phyloP scores from a whole-genome alignment of 495 filamentous ascomycete species.

The Talaromyces thailandensis region DNA sequence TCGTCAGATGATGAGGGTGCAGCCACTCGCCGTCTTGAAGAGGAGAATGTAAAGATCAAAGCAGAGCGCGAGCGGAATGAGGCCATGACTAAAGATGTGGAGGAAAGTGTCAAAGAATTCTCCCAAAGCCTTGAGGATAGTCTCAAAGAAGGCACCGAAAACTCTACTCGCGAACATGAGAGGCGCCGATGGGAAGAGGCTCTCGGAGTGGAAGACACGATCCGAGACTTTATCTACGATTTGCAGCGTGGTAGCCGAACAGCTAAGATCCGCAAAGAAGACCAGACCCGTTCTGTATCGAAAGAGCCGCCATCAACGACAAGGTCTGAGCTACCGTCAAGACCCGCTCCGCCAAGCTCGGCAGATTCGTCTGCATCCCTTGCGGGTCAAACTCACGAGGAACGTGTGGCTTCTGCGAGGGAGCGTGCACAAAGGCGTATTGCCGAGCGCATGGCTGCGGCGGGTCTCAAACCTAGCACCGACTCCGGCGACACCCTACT shows the following conservation, averaged over 20 bases:
- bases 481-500: conserved; percentile 65
- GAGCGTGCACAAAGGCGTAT: conserved; percentile 95
- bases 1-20: conserved; percentile 63
- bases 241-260: conserved; percentile 76
- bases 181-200: conserved; percentile 92
- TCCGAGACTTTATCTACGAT: conserved; percentile 96
- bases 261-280: conserved; percentile 66
- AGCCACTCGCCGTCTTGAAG: conserved; percentile 71
- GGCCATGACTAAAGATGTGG: conserved; percentile 90
- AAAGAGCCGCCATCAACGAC: conserved; percentile 6
- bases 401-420: conserved; percentile 90
- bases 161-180: conserved; percentile 72
- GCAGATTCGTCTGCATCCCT: conserved; percentile 31
- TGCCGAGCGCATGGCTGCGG: conserved; percentile 91
- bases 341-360: conserved; percentile 32
- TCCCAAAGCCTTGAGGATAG: conserved; percentile 72
- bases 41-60: conserved; percentile 71
- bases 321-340: conserved; percentile 19
- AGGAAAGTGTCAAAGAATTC: conserved; percentile 93
- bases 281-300: conserved; percentile 30
- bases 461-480: conserved; percentile 72
- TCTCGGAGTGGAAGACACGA: conserved; percentile 90
- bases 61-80: conserved; percentile 90
- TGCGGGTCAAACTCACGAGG: conserved; percentile 81
- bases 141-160: conserved; percentile 72